Evolutionary conservation across 768 basidiomycete species (phyloP).

Genomic region (Hygrophorus russula): DNA sequence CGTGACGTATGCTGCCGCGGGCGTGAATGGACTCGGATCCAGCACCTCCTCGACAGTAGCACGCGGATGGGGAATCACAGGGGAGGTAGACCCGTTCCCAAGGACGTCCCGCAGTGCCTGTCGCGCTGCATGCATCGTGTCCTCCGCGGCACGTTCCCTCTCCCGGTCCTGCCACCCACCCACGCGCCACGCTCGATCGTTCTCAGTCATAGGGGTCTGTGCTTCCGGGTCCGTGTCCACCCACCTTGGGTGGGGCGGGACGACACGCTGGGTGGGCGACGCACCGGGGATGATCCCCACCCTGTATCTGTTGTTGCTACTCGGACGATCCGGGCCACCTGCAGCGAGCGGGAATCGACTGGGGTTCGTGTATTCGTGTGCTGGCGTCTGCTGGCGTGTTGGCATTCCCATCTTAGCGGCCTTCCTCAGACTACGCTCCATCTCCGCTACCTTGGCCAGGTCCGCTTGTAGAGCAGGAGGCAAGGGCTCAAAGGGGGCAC

Average conservation of each 20-base stretch:
- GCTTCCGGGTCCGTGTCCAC: conserved; percentile 9
- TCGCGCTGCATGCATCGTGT: background rate
- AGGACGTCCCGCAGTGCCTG: background rate
- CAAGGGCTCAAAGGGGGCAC: too few species aligned
- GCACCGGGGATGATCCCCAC: conserved; percentile 22
- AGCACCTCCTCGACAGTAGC: background rate
- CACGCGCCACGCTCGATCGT: conserved; percentile 5
- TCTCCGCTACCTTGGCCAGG: too few species aligned
- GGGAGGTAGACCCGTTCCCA: background rate
- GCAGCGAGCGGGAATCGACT: conserved; percentile 3
- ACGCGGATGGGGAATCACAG: background rate
- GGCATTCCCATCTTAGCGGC: too few species aligned
- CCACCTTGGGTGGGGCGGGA: conserved; percentile 11
- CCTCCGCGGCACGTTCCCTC: background rate
- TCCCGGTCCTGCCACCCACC: background rate
- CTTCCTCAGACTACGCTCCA: too few species aligned
- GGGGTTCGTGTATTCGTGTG: conserved; percentile 1
- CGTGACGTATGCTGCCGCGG: conserved; percentile 20
- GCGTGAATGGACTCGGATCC: conserved; percentile 7
- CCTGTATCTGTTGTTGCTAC: conserved; percentile 11
- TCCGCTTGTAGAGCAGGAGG: too few species aligned
- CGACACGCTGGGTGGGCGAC: conserved; percentile 18
- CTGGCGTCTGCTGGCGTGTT: background rate
- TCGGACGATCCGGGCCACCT: conserved; percentile 2
- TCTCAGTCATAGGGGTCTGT: conserved; percentile 1